Evolutionary conservation across 805 yeast species (phyloP).

Genomic region (Metschnikowia colocasiae): DNA sequence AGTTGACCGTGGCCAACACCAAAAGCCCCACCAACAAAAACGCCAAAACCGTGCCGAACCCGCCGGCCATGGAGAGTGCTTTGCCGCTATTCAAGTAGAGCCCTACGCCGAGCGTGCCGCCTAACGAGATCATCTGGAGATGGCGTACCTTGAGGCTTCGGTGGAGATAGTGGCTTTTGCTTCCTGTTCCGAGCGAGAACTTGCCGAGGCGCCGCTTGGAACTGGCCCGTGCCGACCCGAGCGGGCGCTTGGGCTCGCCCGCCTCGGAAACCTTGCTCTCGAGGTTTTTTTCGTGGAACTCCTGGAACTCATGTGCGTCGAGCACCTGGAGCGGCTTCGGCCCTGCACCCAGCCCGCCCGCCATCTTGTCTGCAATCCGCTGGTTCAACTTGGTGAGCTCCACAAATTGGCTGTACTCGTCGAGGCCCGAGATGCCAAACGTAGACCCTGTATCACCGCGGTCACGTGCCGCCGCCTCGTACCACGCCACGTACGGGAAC

Average conservation of each 20-base stretch:
- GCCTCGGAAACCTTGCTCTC: background rate
- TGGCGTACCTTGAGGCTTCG: conserved; percentile 63
- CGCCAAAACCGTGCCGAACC: conserved; percentile 70
- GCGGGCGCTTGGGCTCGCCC: background rate
- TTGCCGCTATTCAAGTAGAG: conserved; percentile 66
- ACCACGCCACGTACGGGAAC: conserved; percentile 13
- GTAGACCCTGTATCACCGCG: conserved; percentile 9
- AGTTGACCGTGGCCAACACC: conserved; percentile 64
- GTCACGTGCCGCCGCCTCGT: conserved; percentile 9
- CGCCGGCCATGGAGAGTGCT: conserved; percentile 71
- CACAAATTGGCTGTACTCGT: conserved; percentile 34
- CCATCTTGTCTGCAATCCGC: conserved; percentile 22
- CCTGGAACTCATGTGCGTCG: conserved; percentile 10
- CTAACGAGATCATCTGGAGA: conserved; percentile 72
- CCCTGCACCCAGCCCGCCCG: conserved; percentile 2
- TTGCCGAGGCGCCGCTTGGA: background rate
- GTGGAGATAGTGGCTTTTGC: conserved; percentile 33
- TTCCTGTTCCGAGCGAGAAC: background rate
- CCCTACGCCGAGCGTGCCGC: conserved; percentile 80
- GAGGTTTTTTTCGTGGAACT: conserved; percentile 7
- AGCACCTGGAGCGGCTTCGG: conserved; percentile 11
- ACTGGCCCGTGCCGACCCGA: background rate
- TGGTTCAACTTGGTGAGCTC: conserved; percentile 35
- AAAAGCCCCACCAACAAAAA: conserved; percentile 60
- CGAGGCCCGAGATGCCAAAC: conserved; percentile 29